Evolutionary conservation across 2,329 filamentous ascomycete genomes (phyloP).

Genomic region (Ascochyta rabiei): DNA sequence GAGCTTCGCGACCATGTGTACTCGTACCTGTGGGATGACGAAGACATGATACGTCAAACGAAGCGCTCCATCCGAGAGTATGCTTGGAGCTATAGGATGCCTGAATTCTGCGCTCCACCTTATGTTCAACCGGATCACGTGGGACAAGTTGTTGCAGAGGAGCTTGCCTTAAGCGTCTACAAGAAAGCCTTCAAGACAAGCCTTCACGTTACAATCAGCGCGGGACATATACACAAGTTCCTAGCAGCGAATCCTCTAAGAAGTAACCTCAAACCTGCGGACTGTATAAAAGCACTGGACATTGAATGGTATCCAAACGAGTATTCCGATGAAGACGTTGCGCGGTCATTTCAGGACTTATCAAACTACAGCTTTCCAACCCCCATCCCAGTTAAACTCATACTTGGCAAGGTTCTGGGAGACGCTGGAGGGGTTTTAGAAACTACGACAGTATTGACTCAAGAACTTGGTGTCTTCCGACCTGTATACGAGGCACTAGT

Average conservation of each 20-base stretch:
- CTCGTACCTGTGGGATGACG: constrained; percentile 11
- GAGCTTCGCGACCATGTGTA: constrained; percentile 16
- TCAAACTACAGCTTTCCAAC: neutral
- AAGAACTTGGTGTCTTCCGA: constrained; percentile 1
- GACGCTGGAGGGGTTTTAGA: neutral
- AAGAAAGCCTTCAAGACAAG: constrained; percentile 10
- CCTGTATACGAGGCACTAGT: constrained; percentile 4
- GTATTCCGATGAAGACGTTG: constrained; percentile 8
- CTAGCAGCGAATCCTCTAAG: constrained; percentile 8
- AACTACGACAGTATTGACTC: neutral
- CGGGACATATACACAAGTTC: constrained; percentile 10
- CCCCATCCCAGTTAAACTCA: constrained; percentile 3
- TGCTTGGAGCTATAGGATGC: constrained; percentile 15
- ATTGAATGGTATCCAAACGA: constrained; percentile 14
- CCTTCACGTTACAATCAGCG: constrained; percentile 11
- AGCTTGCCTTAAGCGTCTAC: constrained; percentile 10
- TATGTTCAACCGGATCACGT: constrained; percentile 12
- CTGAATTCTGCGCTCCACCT: constrained; percentile 11
- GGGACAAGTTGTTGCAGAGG: constrained; percentile 6
- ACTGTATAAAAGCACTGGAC: constrained; percentile 2
- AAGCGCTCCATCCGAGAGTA: constrained; percentile 13
- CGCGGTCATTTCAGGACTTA: neutral
- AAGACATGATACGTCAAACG: constrained; percentile 14
- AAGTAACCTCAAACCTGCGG: constrained; percentile 5
- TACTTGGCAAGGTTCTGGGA: constrained; percentile 2